These are phyloP conservation scores for Penicillium atrosanguineum DNA, from an alignment of 495 filamentous ascomycete species.

Conservation along the genomic window DNA sequence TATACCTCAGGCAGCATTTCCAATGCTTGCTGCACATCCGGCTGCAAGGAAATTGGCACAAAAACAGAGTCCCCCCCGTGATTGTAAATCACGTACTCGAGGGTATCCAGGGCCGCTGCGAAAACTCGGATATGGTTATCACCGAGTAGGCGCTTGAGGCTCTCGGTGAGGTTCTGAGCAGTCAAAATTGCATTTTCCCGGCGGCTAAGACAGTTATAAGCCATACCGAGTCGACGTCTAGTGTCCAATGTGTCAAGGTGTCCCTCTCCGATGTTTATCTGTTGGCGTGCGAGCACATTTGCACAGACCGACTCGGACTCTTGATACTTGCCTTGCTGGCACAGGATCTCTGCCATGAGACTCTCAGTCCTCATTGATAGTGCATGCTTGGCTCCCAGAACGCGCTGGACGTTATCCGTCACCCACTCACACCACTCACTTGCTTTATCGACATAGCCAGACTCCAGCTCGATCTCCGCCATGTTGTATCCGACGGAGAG, in stretches of 20 bases:
- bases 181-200: constrained; percentile 26
- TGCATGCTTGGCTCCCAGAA: constrained; percentile 31
- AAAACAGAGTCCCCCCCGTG: constrained; percentile 10
- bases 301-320: constrained; percentile 36
- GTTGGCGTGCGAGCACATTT: constrained; percentile 37
- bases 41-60: constrained; percentile 10
- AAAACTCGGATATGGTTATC: constrained; percentile 32
- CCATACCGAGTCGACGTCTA: constrained; percentile 29
- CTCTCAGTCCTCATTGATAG: constrained; percentile 36
- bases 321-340: constrained; percentile 26
- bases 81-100: constrained; percentile 27
- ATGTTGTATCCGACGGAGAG: constrained; percentile 32
- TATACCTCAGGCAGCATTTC: constrained; percentile 17
- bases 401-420: constrained; percentile 28
- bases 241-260: constrained; percentile 35
- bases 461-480: constrained; percentile 30
- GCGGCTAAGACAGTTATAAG: constrained; percentile 24
- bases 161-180: constrained; percentile 25
- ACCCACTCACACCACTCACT: constrained; percentile 37
- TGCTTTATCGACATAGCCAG: constrained; percentile 26
- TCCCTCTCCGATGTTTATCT: constrained; percentile 39
- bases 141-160: constrained; percentile 25
- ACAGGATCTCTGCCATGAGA: constrained; percentile 31
- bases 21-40: constrained; percentile 15
- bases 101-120: constrained; percentile 18